Evolutionary conservation across 768 basidiomycete species (phyloP).

Genomic region (Amanita muscaria): DNA sequence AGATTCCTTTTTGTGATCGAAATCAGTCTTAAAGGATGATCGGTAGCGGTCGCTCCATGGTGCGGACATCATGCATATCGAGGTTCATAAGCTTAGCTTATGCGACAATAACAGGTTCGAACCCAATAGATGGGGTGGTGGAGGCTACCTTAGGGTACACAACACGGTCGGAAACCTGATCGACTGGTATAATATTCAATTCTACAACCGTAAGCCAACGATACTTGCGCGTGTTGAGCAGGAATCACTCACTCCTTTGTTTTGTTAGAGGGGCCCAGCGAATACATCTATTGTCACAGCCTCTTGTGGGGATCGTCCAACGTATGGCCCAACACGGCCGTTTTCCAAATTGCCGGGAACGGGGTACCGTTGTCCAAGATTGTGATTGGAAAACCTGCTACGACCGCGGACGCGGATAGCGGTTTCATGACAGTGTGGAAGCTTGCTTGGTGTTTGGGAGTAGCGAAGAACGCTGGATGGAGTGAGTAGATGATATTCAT

Average conservation of each 20-base stretch:
- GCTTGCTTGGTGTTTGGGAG: slow-evolving; percentile 15
- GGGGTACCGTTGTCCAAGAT: slow-evolving; percentile 43
- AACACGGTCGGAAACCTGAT: slow-evolving; percentile 43
- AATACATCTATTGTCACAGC: not conserved
- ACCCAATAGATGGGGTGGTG: slow-evolving; percentile 32
- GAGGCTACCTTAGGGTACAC: slow-evolving; percentile 49
- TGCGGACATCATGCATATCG: slow-evolving; percentile 7
- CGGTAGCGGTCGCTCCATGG: slow-evolving; percentile 42
- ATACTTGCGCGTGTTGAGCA: no score
- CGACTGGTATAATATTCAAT: slow-evolving; percentile 56
- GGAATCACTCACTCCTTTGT: not conserved
- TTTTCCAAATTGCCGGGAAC: slow-evolving; percentile 33
- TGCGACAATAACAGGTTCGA: slow-evolving; percentile 34
- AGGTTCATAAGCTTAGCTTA: not conserved
- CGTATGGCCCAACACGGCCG: slow-evolving; percentile 38
- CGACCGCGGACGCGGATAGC: slow-evolving; percentile 28
- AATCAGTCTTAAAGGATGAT: not conserved
- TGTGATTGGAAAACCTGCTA: slow-evolving; percentile 51
- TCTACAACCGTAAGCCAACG: slow-evolving; percentile 28
- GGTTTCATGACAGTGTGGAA: slow-evolving; percentile 24
- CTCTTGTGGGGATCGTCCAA: slow-evolving; percentile 17
- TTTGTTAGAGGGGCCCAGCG: not conserved
- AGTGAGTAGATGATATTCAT: not conserved
- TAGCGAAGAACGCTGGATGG: not conserved
- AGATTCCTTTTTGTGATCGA: not conserved